Evolutionary conservation across 2,329 filamentous ascomycete genomes (phyloP).

Genomic region (Xylariales sp.): DNA sequence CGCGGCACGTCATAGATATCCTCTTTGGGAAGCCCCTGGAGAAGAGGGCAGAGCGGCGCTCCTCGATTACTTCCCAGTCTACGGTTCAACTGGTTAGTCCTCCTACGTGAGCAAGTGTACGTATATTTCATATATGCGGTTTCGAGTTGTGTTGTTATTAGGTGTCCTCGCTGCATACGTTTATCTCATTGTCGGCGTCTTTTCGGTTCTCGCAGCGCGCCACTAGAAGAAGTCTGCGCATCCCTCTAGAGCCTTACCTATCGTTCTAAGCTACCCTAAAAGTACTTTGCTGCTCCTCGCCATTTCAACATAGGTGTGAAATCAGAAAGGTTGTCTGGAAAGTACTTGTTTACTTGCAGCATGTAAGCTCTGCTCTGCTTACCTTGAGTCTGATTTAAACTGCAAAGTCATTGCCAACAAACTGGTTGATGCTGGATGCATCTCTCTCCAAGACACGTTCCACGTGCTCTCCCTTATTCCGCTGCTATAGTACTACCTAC

Average conservation of each 20-base stretch:
- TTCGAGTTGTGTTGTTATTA: not conserved
- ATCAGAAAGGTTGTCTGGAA: not conserved
- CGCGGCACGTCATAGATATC: too few species aligned
- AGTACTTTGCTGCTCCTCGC: not conserved
- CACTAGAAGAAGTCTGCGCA: too few species aligned
- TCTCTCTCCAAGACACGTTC: not conserved
- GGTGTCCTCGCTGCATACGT: not conserved
- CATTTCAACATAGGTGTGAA: too few species aligned
- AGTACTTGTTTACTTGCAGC: not conserved
- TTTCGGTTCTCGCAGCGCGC: too few species aligned
- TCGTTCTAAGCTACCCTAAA: too few species aligned
- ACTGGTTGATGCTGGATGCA: conserved; percentile 1
- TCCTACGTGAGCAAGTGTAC: not conserved
- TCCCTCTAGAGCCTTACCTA: too few species aligned
- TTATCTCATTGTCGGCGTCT: not conserved
- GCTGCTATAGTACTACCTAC: not conserved
- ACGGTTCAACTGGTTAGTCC: too few species aligned
- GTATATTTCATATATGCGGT: not conserved
- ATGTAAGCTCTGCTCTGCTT: not conserved
- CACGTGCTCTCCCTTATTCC: conserved; percentile 11
- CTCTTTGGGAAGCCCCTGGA: too few species aligned
- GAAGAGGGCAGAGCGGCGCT: too few species aligned
- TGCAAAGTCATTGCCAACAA: not conserved
- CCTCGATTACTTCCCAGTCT: too few species aligned
- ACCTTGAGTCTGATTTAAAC: too few species aligned